Evolutionary conservation across 2,329 filamentous ascomycete species (phyloP).

Genomic region (Diplocarpon mali): DNA sequence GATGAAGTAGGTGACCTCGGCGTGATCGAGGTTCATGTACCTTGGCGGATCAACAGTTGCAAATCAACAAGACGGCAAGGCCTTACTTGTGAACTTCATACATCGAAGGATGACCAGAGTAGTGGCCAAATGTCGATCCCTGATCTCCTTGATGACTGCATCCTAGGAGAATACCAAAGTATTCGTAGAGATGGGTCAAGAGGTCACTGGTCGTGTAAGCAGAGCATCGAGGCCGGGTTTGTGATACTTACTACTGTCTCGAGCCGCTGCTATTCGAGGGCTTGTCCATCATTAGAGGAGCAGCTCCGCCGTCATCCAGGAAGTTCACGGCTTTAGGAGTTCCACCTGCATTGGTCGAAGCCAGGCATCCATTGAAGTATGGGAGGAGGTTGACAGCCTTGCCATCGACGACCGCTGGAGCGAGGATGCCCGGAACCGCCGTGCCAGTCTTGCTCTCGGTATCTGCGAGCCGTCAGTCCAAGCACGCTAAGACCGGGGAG

Average conservation of each 20-base stretch:
- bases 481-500: neutral
- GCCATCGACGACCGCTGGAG: slow-evolving; percentile 37
- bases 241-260: slow-evolving; percentile 40
- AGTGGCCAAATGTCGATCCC: slow-evolving; percentile 35
- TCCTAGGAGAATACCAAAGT: slow-evolving; percentile 47
- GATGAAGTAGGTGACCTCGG: slow-evolving; percentile 48
- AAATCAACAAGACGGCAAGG: no score
- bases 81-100: slow-evolving; percentile 40
- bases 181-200: slow-evolving; percentile 50
- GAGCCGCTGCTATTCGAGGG: slow-evolving; percentile 39
- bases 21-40: slow-evolving; percentile 44
- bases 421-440: slow-evolving; percentile 46
- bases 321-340: slow-evolving; percentile 42
- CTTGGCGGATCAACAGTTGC: no score
- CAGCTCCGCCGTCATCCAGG: slow-evolving; percentile 47
- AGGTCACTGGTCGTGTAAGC: slow-evolving; percentile 30
- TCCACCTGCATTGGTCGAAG: slow-evolving; percentile 41
- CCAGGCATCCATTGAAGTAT: slow-evolving; percentile 46
- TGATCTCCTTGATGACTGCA: slow-evolving; percentile 40
- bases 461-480: slow-evolving; percentile 28
- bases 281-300: slow-evolving; percentile 43
- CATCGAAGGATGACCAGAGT: slow-evolving; percentile 36
- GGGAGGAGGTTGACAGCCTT: slow-evolving; percentile 43
- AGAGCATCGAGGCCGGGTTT: neutral
- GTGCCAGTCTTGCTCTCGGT: slow-evolving; percentile 42